Evolutionary conservation across 2,329 filamentous ascomycete genomes (phyloP).

Genomic region (Trichoderma koningii): DNA sequence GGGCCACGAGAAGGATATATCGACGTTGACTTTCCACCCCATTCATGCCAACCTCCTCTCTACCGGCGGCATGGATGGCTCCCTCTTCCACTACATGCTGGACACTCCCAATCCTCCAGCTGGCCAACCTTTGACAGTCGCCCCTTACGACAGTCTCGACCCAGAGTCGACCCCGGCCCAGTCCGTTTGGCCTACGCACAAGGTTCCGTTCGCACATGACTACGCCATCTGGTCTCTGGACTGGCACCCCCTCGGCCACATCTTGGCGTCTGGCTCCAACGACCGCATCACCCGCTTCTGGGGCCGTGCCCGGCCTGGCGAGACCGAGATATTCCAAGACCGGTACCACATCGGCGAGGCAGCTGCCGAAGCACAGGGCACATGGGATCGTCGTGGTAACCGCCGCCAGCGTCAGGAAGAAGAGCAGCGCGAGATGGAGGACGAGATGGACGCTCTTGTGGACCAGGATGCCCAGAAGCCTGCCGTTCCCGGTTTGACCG

Average conservation of each 20-base stretch:
- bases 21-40: slow-evolving; percentile 90
- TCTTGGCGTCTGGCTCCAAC: slow-evolving; percentile 92
- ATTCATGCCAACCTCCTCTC: slow-evolving; percentile 86
- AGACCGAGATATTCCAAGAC: slow-evolving; percentile 82
- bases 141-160: slow-evolving; percentile 83
- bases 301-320: slow-evolving; percentile 86
- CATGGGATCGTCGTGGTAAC: slow-evolving; percentile 80
- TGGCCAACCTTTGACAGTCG: slow-evolving; percentile 69
- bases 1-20: slow-evolving; percentile 95
- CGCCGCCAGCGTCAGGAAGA: slow-evolving; percentile 82
- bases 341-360: slow-evolving; percentile 94
- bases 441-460: slow-evolving; percentile 88
- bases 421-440: slow-evolving; percentile 89
- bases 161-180: slow-evolving; percentile 79
- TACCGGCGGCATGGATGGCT: slow-evolving; percentile 86
- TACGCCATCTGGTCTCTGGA: slow-evolving; percentile 97
- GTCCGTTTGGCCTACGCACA: slow-evolving; percentile 90
- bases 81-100: slow-evolving; percentile 90
- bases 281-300: slow-evolving; percentile 97
- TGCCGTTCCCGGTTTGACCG: slow-evolving; percentile 46
- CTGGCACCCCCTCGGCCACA: slow-evolving; percentile 96
- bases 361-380: slow-evolving; percentile 91
- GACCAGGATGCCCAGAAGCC: slow-evolving; percentile 74
- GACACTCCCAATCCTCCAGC: slow-evolving; percentile 87
- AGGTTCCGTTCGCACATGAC: slow-evolving; percentile 83